Evolutionary conservation across 2,329 filamentous ascomycete species (phyloP), one percentile per base, ranked within the genome.

Genomic region (Leptographium lundbergii): DNA sequence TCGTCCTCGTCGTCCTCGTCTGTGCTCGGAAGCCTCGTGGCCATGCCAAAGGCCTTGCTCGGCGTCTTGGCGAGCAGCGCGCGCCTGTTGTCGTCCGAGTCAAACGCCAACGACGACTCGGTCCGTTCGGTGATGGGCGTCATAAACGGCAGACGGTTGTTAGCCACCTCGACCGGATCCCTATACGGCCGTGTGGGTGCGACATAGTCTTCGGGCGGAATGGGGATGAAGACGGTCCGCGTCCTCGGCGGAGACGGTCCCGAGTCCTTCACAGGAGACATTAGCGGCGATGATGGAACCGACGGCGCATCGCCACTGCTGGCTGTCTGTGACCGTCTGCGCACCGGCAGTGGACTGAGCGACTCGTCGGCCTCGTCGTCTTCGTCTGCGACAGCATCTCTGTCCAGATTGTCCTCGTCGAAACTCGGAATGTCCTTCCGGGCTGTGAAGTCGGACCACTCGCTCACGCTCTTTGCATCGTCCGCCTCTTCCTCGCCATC

Each of bases 111-210:
- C 0, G 91, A 96, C 13, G 86, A 88, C 72, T 99, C 94, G 0
- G 94, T 99, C 66, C 90, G 86, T 71, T 99, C 94, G 1, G 94
- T 92, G 64, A 99, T 99, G 1, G 94, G 94, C 0, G 94, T 99
- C 94, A 99, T 97, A 70, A 97, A 99, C 3, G 92, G 94, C 11
- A 97, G 77, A 58, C 91, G 86, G 72, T 91, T 96, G 67, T 96
- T 95, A 61, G 91, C 90, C 71, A 86, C 79, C 69, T 91, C 81
- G 42, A 75, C 81, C 68, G 89, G 83, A 71, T 96, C 88, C 68
- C 91, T 85, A 77, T 87, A 96, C 60, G 89, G 88, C 54, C 86
- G 81, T 59, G 81, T 87, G 22, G 89, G 87, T 52, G 89, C 83
- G 65, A 91, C 84, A 69, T 91, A 95, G 70, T 95, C 89, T 68